These are phyloP conservation scores for Monilinia fructigena DNA, from an alignment of 2,329 filamentous ascomycete species.

Conservation along the genomic window DNA sequence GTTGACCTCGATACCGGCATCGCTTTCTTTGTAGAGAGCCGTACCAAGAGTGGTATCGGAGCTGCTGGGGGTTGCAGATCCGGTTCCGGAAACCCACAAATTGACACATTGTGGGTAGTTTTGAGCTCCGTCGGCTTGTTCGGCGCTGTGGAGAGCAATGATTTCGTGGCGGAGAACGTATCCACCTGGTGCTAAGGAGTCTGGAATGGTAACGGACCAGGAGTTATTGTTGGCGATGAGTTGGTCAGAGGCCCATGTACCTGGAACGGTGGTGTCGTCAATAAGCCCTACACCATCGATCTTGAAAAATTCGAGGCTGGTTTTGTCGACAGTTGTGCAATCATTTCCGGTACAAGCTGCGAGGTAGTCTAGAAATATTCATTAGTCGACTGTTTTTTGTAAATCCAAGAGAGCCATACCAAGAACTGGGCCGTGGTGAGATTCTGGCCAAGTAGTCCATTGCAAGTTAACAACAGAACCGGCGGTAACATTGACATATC, in stretches of 20 bases:
- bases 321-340: slow-evolving; percentile 45
- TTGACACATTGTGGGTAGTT: slow-evolving; percentile 53
- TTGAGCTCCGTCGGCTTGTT: slow-evolving; percentile 47
- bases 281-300: slow-evolving; percentile 44
- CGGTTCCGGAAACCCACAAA: slow-evolving; percentile 47
- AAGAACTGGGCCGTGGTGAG: slow-evolving; percentile 44
- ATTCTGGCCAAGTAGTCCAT: slow-evolving; percentile 52
- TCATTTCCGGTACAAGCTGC: slow-evolving; percentile 41
- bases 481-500: slow-evolving; percentile 46
- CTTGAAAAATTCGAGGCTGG: slow-evolving; percentile 45
- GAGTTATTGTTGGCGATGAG: slow-evolving; percentile 54
- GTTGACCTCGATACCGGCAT: slow-evolving; percentile 45
- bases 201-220: slow-evolving; percentile 50
- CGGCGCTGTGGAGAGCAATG: slow-evolving; percentile 38
- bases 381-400: background rate
- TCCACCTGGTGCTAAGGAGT: slow-evolving; percentile 44
- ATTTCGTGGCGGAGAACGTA: slow-evolving; percentile 52
- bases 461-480: slow-evolving; percentile 48
- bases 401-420: slow-evolving; percentile 1
- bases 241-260: slow-evolving; percentile 47
- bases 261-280: slow-evolving; percentile 39
- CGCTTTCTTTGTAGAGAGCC: slow-evolving; percentile 45
- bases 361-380: slow-evolving; percentile 33
- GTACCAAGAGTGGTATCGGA: slow-evolving; percentile 43
- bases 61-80: slow-evolving; percentile 40